Base-by-base conservation (phyloP, 1,139 yeast species). In the Geotrichum candidum region DNA sequence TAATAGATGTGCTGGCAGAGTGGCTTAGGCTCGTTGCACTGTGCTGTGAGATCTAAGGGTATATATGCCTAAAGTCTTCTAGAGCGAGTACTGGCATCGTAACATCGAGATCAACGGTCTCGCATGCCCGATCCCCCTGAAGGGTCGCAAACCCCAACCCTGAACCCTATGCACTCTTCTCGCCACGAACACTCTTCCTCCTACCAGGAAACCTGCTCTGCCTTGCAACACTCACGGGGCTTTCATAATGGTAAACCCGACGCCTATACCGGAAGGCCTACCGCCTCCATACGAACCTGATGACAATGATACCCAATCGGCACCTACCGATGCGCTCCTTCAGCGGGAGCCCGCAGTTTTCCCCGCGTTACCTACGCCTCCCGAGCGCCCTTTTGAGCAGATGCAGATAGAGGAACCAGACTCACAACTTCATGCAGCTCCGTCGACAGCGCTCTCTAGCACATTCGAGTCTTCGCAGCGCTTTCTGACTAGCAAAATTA, bases 401-500 rank as follows among this genome's bases (percentile, higher is more conserved):
- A 56, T 29, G 54, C 38, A 13, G 54, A 45, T 15, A 31, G 23
- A 15, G 29, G 50, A 23, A 53, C 51, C 29, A 38, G 51, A 46
- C 27, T n/a, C 13, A 53, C 35, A 33, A 53, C 58, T 5, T 38
- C 53, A 11, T 53, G n/a, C 9, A 31, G 50, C 46, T 18, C 54
- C 11, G 58, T 35, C 11, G 23, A 18, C 25, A 35, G 53, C 11
- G 22, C 50, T 33, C 18, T 50, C n/a, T 48, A 10, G 23, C 54
- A 41, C 23, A 41, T n/a, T 41, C 3, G 48, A 35, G 45, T 50
- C 54, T 4, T 35, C 53, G 11, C 38, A 55, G 23, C 52, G 57
- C 13, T 45, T 25, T 22, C 38, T 85, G 69, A 81, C 76, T 64
- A 71, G 73, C 54, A 72, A 77, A 41, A 73, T 87, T 15, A 78